Evolutionary conservation across 148 eudicot genomes (phyloP).

Genomic region (Salicornia ramosissima): DNA sequence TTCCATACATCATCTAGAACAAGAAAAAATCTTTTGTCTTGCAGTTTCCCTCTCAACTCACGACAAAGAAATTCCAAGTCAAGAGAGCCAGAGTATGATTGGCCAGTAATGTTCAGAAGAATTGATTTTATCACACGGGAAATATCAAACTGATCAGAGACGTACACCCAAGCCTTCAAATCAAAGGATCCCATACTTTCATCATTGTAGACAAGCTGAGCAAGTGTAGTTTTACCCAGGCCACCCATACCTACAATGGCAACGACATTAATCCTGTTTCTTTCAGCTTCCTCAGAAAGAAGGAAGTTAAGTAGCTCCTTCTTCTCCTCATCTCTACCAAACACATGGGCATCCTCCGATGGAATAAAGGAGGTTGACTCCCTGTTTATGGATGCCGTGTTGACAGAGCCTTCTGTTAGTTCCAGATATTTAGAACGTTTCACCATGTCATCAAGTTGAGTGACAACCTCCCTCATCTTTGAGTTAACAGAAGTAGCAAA

Average conservation of each 20-base stretch:
- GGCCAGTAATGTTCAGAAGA: background rate
- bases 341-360: background rate
- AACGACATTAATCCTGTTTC: background rate
- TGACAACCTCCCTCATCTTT: background rate
- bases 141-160: constrained; percentile 21
- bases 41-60: background rate
- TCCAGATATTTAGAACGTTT: background rate
- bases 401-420: constrained; percentile 2
- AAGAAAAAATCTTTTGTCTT: constrained; percentile 4
- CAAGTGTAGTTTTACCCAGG: constrained; percentile 22
- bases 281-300: background rate
- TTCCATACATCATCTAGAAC: constrained; percentile 23
- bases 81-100: background rate
- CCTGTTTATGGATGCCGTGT: background rate
- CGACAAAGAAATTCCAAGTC: background rate
- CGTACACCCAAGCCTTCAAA: constrained; percentile 18
- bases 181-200: background rate
- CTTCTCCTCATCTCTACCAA: constrained; percentile 15
- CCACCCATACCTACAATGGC: constrained; percentile 22
- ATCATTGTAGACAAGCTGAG: constrained; percentile 12
- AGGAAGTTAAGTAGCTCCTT: constrained; percentile 8
- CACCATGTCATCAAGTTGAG: background rate
- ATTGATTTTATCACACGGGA: constrained; percentile 15
- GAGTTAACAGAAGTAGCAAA: background rate
- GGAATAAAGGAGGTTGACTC: constrained; percentile 1